A percentile compares a stretch with the other conserved stretches of the same genome.
Evolutionary conservation across 1,139 yeast genomes (phyloP).

Genomic region (Diutina pseudorugosa): DNA sequence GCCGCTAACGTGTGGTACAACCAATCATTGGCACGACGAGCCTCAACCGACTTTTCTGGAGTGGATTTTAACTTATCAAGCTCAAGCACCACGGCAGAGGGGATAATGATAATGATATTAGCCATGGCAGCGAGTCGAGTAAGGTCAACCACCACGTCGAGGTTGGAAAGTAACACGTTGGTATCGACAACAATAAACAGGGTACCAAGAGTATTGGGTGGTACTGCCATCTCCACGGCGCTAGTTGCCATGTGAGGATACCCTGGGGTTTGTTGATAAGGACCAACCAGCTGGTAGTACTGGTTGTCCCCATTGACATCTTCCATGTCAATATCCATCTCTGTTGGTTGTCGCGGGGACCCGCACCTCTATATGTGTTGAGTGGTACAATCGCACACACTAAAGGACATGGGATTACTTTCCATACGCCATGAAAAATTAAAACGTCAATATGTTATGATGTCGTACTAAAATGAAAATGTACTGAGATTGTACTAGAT

Average conservation of each 20-base stretch:
- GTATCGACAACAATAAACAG: conserved; percentile 54
- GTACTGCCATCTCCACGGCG: not conserved
- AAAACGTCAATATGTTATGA: no score
- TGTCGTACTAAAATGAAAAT: no score
- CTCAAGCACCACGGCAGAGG: conserved; percentile 59
- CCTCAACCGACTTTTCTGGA: conserved; percentile 14
- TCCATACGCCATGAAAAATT: no score
- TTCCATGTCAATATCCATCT: conserved; percentile 2
- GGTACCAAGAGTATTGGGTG: not conserved
- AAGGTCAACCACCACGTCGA: conserved; percentile 41
- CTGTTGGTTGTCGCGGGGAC: not conserved
- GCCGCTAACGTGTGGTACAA: conserved; percentile 50
- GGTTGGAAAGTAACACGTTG: conserved; percentile 60
- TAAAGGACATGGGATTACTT: no score
- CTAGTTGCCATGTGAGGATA: no score
- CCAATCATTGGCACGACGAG: conserved; percentile 76
- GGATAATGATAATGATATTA: conserved; percentile 47
- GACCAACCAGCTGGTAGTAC: not conserved
- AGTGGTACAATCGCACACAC: no score
- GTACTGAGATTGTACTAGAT: no score
- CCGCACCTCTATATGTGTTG: no score
- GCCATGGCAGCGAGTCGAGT: conserved; percentile 24
- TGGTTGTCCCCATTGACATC: not conserved
- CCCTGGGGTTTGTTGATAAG: not conserved
- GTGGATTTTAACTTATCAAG: conserved; percentile 48